Conservation (phyloP, 768 basidiomycete genomes). For the Collybiopsis confluens region DNA sequence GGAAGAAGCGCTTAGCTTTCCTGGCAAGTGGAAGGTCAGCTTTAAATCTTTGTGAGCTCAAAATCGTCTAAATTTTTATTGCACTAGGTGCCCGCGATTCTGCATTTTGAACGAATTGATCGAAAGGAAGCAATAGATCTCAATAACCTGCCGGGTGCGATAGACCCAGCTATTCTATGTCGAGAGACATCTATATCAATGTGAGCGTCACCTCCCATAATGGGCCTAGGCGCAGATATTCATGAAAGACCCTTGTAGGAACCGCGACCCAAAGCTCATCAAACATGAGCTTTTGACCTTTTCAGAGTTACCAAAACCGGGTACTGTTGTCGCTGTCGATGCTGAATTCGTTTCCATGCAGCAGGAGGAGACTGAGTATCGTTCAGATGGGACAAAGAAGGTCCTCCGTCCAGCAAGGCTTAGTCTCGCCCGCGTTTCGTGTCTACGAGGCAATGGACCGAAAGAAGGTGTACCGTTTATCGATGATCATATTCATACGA, state of each 20-base stretch:
- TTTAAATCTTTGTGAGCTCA: not conserved
- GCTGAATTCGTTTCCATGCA: slow-evolving; percentile 98
- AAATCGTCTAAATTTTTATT: slow-evolving; percentile 15
- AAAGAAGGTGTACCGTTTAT: slow-evolving; percentile 89
- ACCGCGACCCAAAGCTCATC: slow-evolving; percentile 67
- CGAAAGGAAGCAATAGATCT: slow-evolving; percentile 55
- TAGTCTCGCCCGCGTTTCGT: slow-evolving; percentile 92
- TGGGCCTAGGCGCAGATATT: not conserved
- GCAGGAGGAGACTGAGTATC: slow-evolving; percentile 95
- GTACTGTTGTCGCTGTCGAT: slow-evolving; percentile 90
- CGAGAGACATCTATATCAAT: slow-evolving; percentile 85
- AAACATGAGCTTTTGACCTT: slow-evolving; percentile 72
- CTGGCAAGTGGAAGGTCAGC: slow-evolving; percentile 86
- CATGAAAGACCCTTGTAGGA: slow-evolving; percentile 37
- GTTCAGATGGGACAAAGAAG: slow-evolving; percentile 92
- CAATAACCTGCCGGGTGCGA: slow-evolving; percentile 52
- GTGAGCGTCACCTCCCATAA: slow-evolving; percentile 37
- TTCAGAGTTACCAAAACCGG: slow-evolving; percentile 80
- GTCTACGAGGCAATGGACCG: slow-evolving; percentile 79
- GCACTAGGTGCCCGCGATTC: slow-evolving; percentile 78
- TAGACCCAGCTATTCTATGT: slow-evolving; percentile 74
- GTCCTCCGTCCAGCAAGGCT: slow-evolving; percentile 88
- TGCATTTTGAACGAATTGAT: slow-evolving; percentile 84
- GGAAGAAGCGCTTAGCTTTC: slow-evolving; percentile 83
- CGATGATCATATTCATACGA: slow-evolving; percentile 97